A percentile compares a stretch with the other conserved stretches of the same genome.
phyloP scores from a whole-genome alignment of 768 basidiomycete species.

The Boletus pseudo-olivaceus region DNA sequence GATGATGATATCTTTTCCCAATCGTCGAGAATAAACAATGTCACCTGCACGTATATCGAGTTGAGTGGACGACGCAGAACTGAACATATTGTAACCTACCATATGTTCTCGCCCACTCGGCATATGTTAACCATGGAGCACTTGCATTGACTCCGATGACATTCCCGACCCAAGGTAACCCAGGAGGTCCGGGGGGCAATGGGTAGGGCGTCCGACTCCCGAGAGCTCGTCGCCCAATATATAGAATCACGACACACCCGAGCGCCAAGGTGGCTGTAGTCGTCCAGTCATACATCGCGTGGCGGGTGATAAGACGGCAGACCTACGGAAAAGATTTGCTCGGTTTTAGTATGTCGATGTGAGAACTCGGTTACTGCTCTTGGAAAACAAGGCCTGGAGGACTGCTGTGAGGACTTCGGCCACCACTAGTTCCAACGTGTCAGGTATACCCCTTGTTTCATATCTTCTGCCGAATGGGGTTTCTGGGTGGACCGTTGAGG shows the following conservation, averaged over 20 bases:
- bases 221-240: background rate
- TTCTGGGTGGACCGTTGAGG: background rate
- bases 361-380: background rate
- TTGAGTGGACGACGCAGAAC: background rate
- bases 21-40: background rate
- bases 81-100: background rate
- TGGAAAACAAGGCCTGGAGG: no score
- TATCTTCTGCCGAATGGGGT: background rate
- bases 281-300: conserved; percentile 5
- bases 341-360: background rate
- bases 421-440: background rate
- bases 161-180: conserved; percentile 9
- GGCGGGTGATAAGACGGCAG: background rate
- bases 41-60: background rate
- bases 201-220: background rate
- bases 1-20: conserved; percentile 10
- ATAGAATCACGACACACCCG: background rate
- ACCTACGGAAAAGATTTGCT: background rate
- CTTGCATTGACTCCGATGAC: background rate
- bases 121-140: conserved; percentile 8
- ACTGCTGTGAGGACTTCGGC: background rate
- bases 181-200: conserved; percentile 11
- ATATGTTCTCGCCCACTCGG: conserved; percentile 7
- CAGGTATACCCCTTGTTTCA: background rate
- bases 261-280: background rate